Evolutionary conservation across 2,329 filamentous ascomycete genomes (phyloP).

Genomic region (Scedosporium minutisporum): DNA sequence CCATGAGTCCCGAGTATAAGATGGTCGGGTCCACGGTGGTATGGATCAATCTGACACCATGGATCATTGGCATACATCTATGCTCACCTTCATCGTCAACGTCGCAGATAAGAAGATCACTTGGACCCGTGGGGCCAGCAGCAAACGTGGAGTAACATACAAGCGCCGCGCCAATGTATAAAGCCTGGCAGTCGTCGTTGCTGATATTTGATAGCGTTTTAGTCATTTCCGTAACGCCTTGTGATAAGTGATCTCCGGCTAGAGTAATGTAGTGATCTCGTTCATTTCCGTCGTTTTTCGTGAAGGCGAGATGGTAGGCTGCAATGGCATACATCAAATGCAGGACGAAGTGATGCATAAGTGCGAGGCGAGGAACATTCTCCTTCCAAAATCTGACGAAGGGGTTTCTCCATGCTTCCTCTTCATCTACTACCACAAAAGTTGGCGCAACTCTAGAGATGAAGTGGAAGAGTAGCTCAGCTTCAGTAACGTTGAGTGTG

Average conservation of each 20-base stretch:
- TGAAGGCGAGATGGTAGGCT: conserved; percentile 17
- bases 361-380: conserved; percentile 18
- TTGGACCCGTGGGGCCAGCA: conserved; percentile 17
- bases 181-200: conserved; percentile 18
- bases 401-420: conserved; percentile 5
- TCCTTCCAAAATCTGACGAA: conserved; percentile 18
- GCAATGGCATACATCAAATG: conserved; percentile 19
- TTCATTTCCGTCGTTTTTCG: conserved; percentile 5
- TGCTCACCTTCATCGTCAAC: conserved; percentile 9
- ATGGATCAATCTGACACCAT: conserved; percentile 6
- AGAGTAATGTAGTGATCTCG: conserved; percentile 12
- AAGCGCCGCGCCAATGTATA: conserved; percentile 18
- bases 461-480: conserved; percentile 20
- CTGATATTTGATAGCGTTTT: conserved; percentile 15
- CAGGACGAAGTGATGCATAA: conserved; percentile 19
- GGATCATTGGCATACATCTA: conserved; percentile 6
- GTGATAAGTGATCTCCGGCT: conserved; percentile 16
- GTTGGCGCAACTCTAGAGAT: conserved; percentile 16
- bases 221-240: conserved; percentile 17
- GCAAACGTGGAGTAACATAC: conserved; percentile 21
- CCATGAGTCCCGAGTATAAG: conserved; percentile 6
- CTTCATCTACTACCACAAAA: conserved; percentile 11
- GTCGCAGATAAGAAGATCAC: conserved; percentile 19
- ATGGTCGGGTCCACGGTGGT: background rate
- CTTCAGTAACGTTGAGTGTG: conserved; percentile 17